A percentile compares a stretch with the other conserved stretches of the same genome.
Conservation (phyloP, 176 grass and related monocot genomes). For the Aegilops speltoides region DNA sequence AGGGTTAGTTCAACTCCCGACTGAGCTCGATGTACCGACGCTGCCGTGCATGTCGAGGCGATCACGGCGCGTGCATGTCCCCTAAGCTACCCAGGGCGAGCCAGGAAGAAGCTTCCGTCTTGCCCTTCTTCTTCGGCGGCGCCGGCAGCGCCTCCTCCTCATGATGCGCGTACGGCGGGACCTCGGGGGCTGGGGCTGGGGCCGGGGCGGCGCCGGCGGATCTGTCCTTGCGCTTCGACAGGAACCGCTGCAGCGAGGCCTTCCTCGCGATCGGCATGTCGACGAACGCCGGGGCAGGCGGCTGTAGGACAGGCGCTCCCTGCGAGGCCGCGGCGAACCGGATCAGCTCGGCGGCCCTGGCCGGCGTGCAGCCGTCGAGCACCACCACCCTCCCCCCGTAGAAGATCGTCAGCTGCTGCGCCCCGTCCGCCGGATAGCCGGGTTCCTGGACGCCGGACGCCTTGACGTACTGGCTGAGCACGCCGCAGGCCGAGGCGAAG, state of each 20-base stretch:
- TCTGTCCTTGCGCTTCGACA: conserved; percentile 78
- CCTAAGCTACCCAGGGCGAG: conserved; percentile 32
- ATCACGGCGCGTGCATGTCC: conserved; percentile 23
- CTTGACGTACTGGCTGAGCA: conserved; percentile 56
- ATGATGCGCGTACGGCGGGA: background rate
- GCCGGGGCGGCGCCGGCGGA: background rate
- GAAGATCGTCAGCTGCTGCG: conserved; percentile 70
- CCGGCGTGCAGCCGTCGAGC: conserved; percentile 53
- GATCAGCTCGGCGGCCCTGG: conserved; percentile 45
- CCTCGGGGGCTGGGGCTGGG: background rate
- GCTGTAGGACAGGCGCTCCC: no score
- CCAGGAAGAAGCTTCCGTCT: conserved; percentile 19
- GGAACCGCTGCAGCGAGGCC: conserved; percentile 69
- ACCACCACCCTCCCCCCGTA: conserved; percentile 71
- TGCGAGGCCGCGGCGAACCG: conserved; percentile 3
- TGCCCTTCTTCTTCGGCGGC: conserved; percentile 16
- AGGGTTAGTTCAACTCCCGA: background rate
- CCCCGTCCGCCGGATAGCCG: background rate
- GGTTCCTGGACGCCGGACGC: conserved; percentile 4
- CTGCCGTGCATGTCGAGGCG: background rate
- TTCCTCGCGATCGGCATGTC: conserved; percentile 78
- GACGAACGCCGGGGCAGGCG: background rate
- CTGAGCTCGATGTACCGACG: background rate
- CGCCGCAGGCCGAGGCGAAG: conserved; percentile 62
- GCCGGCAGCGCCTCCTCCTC: background rate